Evolutionary conservation across 129 eudicot genomes (phyloP), one percentile per base, ranked within the genome.

Genomic region (Mikania micrantha): DNA sequence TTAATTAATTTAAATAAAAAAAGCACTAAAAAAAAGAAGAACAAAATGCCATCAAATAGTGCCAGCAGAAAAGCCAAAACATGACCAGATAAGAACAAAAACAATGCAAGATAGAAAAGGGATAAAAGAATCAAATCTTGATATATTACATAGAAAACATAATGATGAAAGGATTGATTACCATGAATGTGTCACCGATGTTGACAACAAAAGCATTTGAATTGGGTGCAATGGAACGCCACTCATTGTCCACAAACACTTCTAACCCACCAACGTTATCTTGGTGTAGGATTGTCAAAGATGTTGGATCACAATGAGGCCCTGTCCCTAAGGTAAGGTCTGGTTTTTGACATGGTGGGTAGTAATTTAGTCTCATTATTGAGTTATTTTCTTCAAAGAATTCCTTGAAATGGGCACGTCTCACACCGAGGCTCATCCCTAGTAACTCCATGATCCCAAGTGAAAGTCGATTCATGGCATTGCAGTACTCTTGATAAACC

Each of bases 131-230:
- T 24, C 24, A 20, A 65, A 44, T 57, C n/a, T 29, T 36, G 22
- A 61, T 3, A 27, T 39, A 31, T 64, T 19, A 56, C 39, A 41
- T 5, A 7, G 13, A 40, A 73, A 38, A 20, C 2, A 39, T 67
- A 44, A 40, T 45, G 56, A 78, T 15, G 57, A 78, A 10, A 20
- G 29, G 13, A 24, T 45, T 47, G 38, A 70, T 71, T 84, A 87
- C 97, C 97, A 84, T 84, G 85, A 90, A 90, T 0, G 97, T 90
- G 87, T 90, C 97, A 56, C 97, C 97, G 20, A 90, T 83, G 85
- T 90, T 90, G 70, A 90, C 95, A n/a, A 90, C 97, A 57, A 90
- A 87, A 29, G 95, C 84, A 41, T 42, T 72, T 29, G 79, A 53
- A 57, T 79, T 78, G 0, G 97, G 97, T 29, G 52, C 64, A 11